Evolutionary conservation across 371 early-diverging fungal genomes (phyloP), one percentile per base, ranked within the genome.

Genomic region (Mucor sp.): DNA sequence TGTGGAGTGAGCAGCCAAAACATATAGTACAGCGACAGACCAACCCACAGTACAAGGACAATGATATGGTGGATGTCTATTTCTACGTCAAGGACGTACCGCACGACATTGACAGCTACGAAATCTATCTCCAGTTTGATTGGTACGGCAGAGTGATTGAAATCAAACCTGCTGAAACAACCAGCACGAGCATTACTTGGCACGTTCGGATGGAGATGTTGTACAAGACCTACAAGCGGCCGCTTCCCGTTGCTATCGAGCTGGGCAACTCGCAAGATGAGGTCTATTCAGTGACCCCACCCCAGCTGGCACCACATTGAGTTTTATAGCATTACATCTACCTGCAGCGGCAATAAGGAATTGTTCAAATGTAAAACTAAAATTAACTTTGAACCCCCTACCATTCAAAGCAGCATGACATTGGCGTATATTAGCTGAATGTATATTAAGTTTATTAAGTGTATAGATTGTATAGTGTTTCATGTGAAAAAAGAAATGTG

Each of bases 111-210:
- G 35, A 58, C 11, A 33, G 58, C 37, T 43, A 56, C 30, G 21
- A 60, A 50, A n/a, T 69, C 44, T 44, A 44, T 19, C 44, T 44
- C n/a, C 44, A 44, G 44, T 44, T 19, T 44, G 44, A 44, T 44
- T 44, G 44, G 44, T 44, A 44, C 44, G 44, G 44, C n/a, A 44
- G 5, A 44, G 44, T 44, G 19, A 44, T 44, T n/a, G 44, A 44
- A 44, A 44, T 44, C 6, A 44, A 44, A 44, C 44, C 44, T 44
- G 44, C 44, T n/a, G 19, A 44, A 44, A 44, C 44, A 44, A n/a
- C 44, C 17, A 19, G 19, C 44, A 44, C 19, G 17, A 19, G 19
- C 19, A 44, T 19, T 19, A 44, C 44, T 7, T 44, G 44, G 44
- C 44, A 44, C 19, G 44, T 44, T 44, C 44, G 19, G 7, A 44